Conservation (phyloP, 306 rosid species). For the Amphicarpaea edgeworthii region DNA sequence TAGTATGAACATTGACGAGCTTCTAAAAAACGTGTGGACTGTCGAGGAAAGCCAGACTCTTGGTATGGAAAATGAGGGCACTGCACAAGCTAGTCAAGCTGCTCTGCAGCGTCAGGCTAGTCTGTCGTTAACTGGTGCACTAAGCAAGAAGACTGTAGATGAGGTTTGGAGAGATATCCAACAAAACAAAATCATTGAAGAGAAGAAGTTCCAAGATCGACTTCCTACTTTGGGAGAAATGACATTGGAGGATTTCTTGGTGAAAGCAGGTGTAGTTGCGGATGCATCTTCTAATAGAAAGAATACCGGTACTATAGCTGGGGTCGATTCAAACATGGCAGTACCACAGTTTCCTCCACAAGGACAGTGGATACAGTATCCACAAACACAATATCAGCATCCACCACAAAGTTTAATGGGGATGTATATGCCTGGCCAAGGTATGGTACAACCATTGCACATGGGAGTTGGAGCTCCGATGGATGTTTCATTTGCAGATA, state of each 20-base stretch:
- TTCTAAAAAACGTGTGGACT: conserved; percentile 91
- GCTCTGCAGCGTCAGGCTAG: conserved; percentile 83
- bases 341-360: conserved; percentile 68
- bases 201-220: conserved; percentile 72
- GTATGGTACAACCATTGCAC: conserved; percentile 71
- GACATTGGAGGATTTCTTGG: conserved; percentile 99
- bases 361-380: conserved; percentile 85
- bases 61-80: conserved; percentile 60
- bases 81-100: conserved; percentile 64
- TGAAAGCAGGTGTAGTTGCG: conserved; percentile 92
- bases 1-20: conserved; percentile 99
- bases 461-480: conserved; percentile 68
- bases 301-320: conserved; percentile 51
- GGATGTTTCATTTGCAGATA: conserved; percentile 73
- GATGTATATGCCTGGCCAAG: conserved; percentile 76
- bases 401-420: conserved; percentile 82
- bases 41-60: conserved; percentile 79
- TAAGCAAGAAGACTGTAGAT: conserved; percentile 95
- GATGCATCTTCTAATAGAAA: conserved; percentile 62
- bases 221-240: conserved; percentile 94
- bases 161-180: conserved; percentile 99
- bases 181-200: conserved; percentile 66
- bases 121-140: conserved; percentile 69
- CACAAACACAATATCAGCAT: conserved; percentile 75
- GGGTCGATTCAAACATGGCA: conserved; percentile 55